These are phyloP conservation scores for Nigrograna mackinnonii DNA, from an alignment of 2,329 filamentous ascomycete genomes.

Conservation along the genomic window DNA sequence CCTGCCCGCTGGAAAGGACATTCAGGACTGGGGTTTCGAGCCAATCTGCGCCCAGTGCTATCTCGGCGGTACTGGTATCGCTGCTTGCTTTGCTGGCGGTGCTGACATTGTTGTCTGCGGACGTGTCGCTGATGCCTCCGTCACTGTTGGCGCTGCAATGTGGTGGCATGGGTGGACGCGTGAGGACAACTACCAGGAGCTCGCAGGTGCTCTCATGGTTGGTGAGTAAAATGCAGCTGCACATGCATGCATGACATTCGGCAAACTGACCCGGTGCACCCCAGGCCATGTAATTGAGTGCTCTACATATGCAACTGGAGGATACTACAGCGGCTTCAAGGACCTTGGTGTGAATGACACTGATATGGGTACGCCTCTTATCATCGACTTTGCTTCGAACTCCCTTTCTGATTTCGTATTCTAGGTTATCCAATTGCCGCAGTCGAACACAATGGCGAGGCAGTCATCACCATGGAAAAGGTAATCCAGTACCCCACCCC, in stretches of 20 bases:
- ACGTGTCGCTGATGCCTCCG: conserved; percentile 23
- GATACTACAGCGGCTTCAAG: conserved; percentile 27
- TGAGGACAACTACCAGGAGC: conserved; percentile 45
- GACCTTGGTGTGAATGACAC: conserved; percentile 22
- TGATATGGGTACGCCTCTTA: conserved; percentile 22
- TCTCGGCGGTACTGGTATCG: conserved; percentile 25
- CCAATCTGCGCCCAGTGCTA: conserved; percentile 30
- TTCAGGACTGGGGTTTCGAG: conserved; percentile 25
- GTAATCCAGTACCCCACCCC: conserved; percentile 2
- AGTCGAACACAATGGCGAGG: conserved; percentile 1
- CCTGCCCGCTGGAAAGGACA: conserved; percentile 22
- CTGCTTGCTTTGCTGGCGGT: conserved; percentile 21
- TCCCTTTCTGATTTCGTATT: conserved; percentile 3
- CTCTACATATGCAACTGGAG: conserved; percentile 37
- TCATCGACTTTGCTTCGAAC: too few relatives aligned
- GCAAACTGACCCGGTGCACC: neutral
- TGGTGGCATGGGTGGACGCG: conserved; percentile 59
- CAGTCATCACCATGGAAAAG: conserved; percentile 19
- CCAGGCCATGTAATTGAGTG: conserved; percentile 57
- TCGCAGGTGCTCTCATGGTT: conserved; percentile 56
- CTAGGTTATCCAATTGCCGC: conserved; percentile 4
- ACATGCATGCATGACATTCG: neutral
- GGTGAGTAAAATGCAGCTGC: conserved; percentile 31
- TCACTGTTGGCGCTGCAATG: conserved; percentile 56
- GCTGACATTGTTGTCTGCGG: conserved; percentile 28